A percentile compares a stretch with the other conserved stretches of the same genome.
phyloP scores from a whole-genome alignment of 495 filamentous ascomycete species.

The Cercophora scortea region DNA sequence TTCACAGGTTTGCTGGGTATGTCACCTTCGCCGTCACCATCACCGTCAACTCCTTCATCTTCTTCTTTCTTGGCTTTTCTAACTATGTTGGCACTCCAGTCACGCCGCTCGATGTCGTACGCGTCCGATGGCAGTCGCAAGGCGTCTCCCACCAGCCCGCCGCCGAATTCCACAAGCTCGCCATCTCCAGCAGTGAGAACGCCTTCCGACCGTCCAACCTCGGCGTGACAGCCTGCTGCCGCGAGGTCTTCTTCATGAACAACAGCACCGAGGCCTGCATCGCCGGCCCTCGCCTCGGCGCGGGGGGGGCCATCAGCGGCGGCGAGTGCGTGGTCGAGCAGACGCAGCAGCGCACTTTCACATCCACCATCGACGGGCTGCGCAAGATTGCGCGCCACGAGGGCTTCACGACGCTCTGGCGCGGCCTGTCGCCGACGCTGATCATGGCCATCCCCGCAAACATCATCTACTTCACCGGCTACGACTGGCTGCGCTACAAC shows the following conservation, averaged over 20 bases:
- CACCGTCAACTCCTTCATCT: background rate
- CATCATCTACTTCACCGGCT: constrained; percentile 98
- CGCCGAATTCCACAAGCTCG: constrained; percentile 32
- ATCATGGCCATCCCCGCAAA: constrained; percentile 93
- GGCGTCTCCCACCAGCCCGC: constrained; percentile 31
- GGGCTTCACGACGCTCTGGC: constrained; percentile 80
- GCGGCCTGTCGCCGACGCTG: constrained; percentile 84
- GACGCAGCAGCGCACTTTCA: constrained; percentile 72
- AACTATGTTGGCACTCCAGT: constrained; percentile 43
- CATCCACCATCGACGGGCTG: constrained; percentile 84
- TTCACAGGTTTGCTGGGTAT: constrained; percentile 83
- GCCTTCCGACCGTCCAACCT: constrained; percentile 67
- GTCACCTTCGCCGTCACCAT: constrained; percentile 8
- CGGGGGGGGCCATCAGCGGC: constrained; percentile 23
- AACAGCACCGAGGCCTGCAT: constrained; percentile 80
- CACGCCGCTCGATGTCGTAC: constrained; percentile 93
- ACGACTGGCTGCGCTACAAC: constrained; percentile 81
- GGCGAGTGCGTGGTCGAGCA: constrained; percentile 84
- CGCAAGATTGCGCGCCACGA: constrained; percentile 96
- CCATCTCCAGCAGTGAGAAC: constrained; percentile 38
- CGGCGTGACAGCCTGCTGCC: constrained; percentile 90
- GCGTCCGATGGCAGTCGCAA: constrained; percentile 89
- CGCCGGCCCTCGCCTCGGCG: constrained; percentile 34
- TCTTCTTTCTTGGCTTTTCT: background rate
- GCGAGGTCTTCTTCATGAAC: constrained; percentile 94